Percentiles rank a stretch among this genome's conserved stretches.
Conservation (phyloP, 305 asterid genomes). For the Fraxinus greggii region DNA sequence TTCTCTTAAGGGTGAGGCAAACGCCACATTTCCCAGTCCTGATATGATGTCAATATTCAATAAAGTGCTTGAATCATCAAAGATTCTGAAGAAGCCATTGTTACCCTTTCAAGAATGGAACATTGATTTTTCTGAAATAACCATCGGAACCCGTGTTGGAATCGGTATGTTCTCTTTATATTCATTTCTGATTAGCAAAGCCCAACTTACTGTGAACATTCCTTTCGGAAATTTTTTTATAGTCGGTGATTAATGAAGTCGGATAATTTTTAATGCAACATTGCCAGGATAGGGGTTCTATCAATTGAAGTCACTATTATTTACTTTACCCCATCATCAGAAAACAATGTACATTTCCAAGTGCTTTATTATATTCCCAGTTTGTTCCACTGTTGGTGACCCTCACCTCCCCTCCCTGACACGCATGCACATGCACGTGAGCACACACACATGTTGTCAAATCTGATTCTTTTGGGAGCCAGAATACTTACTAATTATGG, state of each 20-base stretch:
- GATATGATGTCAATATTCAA: conserved; percentile 55
- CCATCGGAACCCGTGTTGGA: conserved; percentile 84
- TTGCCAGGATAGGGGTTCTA: neutral
- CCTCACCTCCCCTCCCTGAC: neutral
- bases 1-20: conserved; percentile 46
- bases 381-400: neutral
- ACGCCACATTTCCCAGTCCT: conserved; percentile 44
- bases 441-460: neutral
- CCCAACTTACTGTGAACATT: conserved; percentile 10
- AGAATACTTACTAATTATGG: neutral
- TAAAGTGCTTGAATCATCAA: conserved; percentile 74
- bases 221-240: conserved; percentile 8
- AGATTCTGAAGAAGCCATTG: conserved; percentile 69
- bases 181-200: conserved; percentile 14
- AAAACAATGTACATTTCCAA: neutral
- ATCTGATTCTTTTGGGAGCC: neutral
- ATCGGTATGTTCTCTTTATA: conserved; percentile 55
- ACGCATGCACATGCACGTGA: neutral
- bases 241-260: neutral
- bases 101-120: conserved; percentile 84
- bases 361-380: neutral
- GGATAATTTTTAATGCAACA: conserved; percentile 1
- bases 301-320: neutral
- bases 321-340: neutral
- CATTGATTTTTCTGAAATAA: conserved; percentile 74